Base-by-base conservation (phyloP, 768 basidiomycete genomes). In the Pilatotrama ljubarskyi region DNA sequence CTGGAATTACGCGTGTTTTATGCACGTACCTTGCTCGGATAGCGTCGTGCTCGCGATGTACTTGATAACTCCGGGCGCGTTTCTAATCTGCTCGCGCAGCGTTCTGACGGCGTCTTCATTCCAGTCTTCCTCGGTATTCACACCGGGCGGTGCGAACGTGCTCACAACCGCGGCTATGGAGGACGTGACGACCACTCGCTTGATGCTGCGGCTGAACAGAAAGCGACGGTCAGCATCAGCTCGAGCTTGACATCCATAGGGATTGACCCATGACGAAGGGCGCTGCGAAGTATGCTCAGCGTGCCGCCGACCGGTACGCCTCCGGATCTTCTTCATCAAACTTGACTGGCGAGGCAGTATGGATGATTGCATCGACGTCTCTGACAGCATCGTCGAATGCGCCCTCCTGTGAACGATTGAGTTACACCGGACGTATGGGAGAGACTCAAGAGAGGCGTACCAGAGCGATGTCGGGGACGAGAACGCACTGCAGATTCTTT, bases 361-460 rank as follows among this genome's bases (percentile, higher is more conserved):
- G 90, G 35, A 77, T 79, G 47, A 93, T 81, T 0, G 80, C 91
- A 55, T 89, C 84, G 3, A 91, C 84, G 0, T 80, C 89, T 69
- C 84, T 82, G 58, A 92, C 86, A 0, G 84, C 89, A 48, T 91
- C 84, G 66, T 93, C 89, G 62, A 91, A 94, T 0, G 86, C 87
- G 3, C 82, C 82, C 3, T 78, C 78, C 84, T 84, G 29, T 29
- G 7, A 1, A 13, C 5, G 5, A 5, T 2, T n/a, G 11, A 29
- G 13, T 1, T 0, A 18, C 0, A 47, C n/a, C n/a, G n/a, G n/a
- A n/a, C n/a, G n/a, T n/a, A n/a, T n/a, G n/a, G n/a, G n/a, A n/a
- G n/a, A n/a, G n/a, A n/a, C n/a, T n/a, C n/a, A n/a, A n/a, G n/a
- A n/a, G n/a, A n/a, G n/a, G n/a, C 58, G 38, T 17, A 60, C 53